Evolutionary conservation across 805 yeast species (phyloP).

Genomic region (Saturnispora saitoi): DNA sequence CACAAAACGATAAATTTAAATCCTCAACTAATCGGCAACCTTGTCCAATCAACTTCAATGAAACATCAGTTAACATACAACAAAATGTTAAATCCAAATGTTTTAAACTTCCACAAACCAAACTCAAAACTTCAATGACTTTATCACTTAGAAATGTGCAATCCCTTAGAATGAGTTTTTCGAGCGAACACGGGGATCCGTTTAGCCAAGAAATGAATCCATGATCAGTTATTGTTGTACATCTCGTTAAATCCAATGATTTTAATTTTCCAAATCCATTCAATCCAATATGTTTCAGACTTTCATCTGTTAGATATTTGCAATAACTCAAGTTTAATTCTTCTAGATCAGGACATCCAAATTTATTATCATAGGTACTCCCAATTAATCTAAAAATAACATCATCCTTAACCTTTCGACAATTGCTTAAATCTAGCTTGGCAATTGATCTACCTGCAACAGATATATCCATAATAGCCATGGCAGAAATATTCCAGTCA

Average conservation of each 20-base stretch:
- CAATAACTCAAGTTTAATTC: slow-evolving; percentile 60
- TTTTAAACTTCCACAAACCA: slow-evolving; percentile 50
- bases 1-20: slow-evolving; percentile 64
- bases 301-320: slow-evolving; percentile 61
- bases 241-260: slow-evolving; percentile 56
- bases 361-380: slow-evolving; percentile 27
- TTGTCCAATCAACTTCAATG: slow-evolving; percentile 56
- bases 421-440: slow-evolving; percentile 60
- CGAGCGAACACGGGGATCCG: slow-evolving; percentile 45
- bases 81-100: slow-evolving; percentile 61
- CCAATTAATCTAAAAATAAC: slow-evolving; percentile 66
- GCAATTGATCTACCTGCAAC: slow-evolving; percentile 52
- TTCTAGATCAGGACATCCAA: slow-evolving; percentile 53
- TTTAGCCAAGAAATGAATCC: slow-evolving; percentile 64
- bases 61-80: slow-evolving; percentile 62
- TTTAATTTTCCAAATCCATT: slow-evolving; percentile 44
- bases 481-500: slow-evolving; percentile 70
- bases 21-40: slow-evolving; percentile 51
- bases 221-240: slow-evolving; percentile 68
- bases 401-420: slow-evolving; percentile 64
- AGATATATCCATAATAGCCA: slow-evolving; percentile 75
- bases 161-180: slow-evolving; percentile 49
- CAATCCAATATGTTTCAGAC: slow-evolving; percentile 54
- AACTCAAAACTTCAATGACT: slow-evolving; percentile 52
- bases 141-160: slow-evolving; percentile 67